Base-by-base conservation (phyloP, 2,329 filamentous ascomycete species). In the Aotearoamyces nothofagi region DNA sequence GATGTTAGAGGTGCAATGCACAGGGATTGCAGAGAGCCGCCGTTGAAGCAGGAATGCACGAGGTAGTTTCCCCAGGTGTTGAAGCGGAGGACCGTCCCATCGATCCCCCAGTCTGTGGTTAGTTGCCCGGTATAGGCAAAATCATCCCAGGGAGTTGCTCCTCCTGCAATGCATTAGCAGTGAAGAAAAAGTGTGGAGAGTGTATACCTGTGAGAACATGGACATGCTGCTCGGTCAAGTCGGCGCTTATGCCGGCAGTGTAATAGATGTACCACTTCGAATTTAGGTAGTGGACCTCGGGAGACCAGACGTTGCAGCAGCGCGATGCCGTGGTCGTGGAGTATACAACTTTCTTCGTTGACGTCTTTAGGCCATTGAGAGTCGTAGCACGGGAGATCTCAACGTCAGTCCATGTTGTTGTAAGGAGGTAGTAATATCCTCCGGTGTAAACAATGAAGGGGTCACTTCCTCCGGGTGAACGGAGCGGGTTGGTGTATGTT, bases 291-390 rank as follows among this genome's bases (percentile, higher is more conserved):
- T 69, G 65, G 0, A 68, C 49, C 38, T 69, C 66, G 0, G 66
- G 66, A 0, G 67, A 66, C 66, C 66, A 72, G 20, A 71, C 57
- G 30, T 67, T 68, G 43, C 62, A 63, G 45, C 60, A 63, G 10
- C 62, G 52, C 4, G 49, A 50, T 2, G 63, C 41, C 10, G 56
- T 57, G 4, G 45, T 48, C 31, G 64, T 60, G 0, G 53, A 55
- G 50, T 62, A 71, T 15, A 71, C 60, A 3, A 53, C 42, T 36
- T 64, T 66, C 12, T 55, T 58, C 20, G 58, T 53, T 0, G 58
- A 63, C 0, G 55, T 61, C 50, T 68, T 67, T n/a, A 73, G 46
- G 0, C 64, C 66, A 17, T 60, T 57, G 4, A 73, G 47, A 0
- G 65, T 71, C 7, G 50, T 63, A 0, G 68, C 57, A 1, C 63